These are phyloP conservation scores for Stephania cephalantha DNA, from an alignment of 164 flowering plant species.

Conservation along the genomic window DNA sequence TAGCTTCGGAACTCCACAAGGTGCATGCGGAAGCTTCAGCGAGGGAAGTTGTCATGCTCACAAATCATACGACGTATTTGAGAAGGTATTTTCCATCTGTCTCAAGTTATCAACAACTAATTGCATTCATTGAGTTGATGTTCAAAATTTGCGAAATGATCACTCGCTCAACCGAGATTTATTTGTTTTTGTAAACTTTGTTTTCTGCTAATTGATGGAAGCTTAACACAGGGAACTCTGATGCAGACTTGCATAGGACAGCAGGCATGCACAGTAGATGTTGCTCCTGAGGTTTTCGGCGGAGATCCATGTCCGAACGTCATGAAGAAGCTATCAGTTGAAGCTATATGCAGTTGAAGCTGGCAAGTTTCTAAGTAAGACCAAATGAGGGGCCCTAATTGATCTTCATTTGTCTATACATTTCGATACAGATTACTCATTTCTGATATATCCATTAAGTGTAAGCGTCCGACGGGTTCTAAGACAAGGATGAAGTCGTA, in stretches of 20 bases:
- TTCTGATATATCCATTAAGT: background rate
- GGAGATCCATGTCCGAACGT: constrained; percentile 75
- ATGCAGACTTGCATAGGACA: constrained; percentile 85
- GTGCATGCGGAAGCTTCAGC: constrained; percentile 71
- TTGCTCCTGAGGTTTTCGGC: constrained; percentile 75
- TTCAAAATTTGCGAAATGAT: background rate
- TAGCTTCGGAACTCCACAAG: constrained; percentile 94
- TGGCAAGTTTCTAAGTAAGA: background rate
- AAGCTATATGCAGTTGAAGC: constrained; percentile 49
- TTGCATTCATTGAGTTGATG: background rate
- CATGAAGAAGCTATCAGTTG: constrained; percentile 70
- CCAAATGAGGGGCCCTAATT: constrained; percentile 11
- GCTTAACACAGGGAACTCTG: constrained; percentile 13
- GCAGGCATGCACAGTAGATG: constrained; percentile 61
- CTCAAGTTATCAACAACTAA: background rate
- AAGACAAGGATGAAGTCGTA: constrained; percentile 21
- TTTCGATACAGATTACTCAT: constrained; percentile 3
- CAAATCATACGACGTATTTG: constrained; percentile 69
- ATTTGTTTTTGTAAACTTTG: background rate
- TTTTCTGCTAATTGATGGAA: constrained; percentile 3
- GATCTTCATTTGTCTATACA: constrained; percentile 14
- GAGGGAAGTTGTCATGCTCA: constrained; percentile 91
- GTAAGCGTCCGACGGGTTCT: constrained; percentile 3
- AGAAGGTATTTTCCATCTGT: constrained; percentile 39
- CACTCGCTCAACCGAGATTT: background rate